Conservation (phyloP, 305 asterid species). For the Euphrasia arctica region DNA sequence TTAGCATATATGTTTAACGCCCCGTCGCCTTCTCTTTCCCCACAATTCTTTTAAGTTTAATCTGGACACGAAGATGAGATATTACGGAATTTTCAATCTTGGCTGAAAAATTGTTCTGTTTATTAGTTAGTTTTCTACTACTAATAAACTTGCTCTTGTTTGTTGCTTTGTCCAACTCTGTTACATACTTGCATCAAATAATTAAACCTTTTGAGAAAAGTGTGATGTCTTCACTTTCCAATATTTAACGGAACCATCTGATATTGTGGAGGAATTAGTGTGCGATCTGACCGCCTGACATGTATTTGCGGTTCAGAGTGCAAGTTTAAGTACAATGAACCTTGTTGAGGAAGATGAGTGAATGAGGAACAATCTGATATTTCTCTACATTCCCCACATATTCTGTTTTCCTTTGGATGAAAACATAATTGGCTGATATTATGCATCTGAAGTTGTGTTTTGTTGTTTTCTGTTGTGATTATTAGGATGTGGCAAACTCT, state of each 20-base stretch:
- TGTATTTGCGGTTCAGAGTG: neutral
- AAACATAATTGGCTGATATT: neutral
- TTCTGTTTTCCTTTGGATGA: neutral
- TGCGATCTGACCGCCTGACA: neutral
- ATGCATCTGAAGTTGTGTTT: neutral
- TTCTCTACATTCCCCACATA: neutral
- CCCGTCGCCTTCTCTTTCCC: neutral
- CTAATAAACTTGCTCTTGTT: neutral
- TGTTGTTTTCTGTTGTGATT: neutral
- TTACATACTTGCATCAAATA: neutral
- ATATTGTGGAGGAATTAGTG: neutral
- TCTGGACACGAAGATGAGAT: neutral
- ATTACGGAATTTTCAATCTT: neutral
- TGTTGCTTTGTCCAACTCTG: neutral
- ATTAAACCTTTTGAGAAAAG: no score
- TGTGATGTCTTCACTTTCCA: no score
- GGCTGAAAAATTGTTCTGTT: neutral
- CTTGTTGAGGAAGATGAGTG: neutral
- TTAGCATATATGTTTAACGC: neutral
- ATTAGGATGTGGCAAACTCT: constrained; percentile 64
- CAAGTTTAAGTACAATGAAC: neutral
- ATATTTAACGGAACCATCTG: neutral
- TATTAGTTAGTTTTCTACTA: neutral
- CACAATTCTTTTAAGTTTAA: neutral
- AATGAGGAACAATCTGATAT: neutral